Conservation (phyloP, 2,329 filamentous ascomycete genomes). For the Ophiostoma ips region DNA sequence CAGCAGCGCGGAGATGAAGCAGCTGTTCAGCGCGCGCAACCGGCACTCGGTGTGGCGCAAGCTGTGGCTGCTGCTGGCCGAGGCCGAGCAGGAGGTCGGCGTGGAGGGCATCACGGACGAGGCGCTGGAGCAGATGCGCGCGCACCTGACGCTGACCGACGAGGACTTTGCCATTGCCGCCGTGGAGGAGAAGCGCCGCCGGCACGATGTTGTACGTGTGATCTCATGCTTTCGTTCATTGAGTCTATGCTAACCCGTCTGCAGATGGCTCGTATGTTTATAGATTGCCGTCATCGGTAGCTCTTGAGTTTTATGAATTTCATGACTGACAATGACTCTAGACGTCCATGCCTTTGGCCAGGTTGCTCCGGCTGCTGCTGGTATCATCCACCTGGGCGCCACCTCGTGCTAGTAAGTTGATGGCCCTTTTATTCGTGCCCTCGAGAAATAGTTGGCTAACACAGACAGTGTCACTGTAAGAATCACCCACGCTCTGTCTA, state of each 20-base stretch:
- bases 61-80: constrained; percentile 74
- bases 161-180: constrained; percentile 60
- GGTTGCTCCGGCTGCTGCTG: constrained; percentile 61
- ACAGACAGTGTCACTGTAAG: constrained; percentile 4
- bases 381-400: constrained; percentile 68
- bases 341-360: constrained; percentile 64
- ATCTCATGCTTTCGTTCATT: not conserved
- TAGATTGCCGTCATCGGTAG: not conserved
- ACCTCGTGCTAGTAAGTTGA: constrained; percentile 31
- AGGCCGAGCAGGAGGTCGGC: constrained; percentile 69
- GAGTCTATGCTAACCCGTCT: not conserved
- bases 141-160: constrained; percentile 29
- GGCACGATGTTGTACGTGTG: constrained; percentile 33
- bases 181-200: constrained; percentile 59
- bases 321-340: constrained; percentile 14
- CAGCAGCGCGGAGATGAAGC: constrained; percentile 60
- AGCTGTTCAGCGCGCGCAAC: constrained; percentile 64
- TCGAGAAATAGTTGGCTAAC: not conserved
- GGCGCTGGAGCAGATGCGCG: constrained; percentile 63
- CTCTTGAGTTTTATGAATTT: not conserved
- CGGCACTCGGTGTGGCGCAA: constrained; percentile 68
- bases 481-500: not conserved
- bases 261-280: not conserved
- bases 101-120: constrained; percentile 55
- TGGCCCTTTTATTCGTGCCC: no score